Conservation (phyloP, 768 basidiomycete genomes). For the Crepidotus variabilis region DNA sequence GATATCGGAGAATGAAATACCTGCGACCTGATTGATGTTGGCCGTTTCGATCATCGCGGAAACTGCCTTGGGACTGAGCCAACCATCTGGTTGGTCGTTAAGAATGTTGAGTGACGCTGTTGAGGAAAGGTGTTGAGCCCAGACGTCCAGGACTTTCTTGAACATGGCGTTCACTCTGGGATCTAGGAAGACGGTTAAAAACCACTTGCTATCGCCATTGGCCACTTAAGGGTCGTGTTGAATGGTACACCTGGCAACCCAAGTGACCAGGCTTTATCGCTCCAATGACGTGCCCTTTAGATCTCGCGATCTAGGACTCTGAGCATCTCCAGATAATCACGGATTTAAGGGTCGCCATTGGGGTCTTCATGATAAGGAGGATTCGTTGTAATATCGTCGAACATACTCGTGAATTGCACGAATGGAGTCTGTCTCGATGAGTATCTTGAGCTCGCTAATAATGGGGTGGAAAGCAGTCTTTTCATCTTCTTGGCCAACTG, state of each 20-base stretch:
- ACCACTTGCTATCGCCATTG: constrained; percentile 32
- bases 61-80: constrained; percentile 33
- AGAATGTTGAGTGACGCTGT: constrained; percentile 40
- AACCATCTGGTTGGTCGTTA: constrained; percentile 31
- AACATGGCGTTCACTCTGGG: constrained; percentile 41
- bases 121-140: constrained; percentile 44
- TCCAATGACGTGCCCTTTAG: neutral
- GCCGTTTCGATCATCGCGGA: constrained; percentile 15
- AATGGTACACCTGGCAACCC: neutral
- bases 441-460: neutral
- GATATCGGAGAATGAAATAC: neutral
- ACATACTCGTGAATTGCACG: neutral
- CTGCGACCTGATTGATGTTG: neutral
- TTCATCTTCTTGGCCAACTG: no score
- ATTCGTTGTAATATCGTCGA: neutral
- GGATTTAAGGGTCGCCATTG: neutral
- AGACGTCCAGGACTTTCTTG: constrained; percentile 32
- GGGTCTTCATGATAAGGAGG: neutral
- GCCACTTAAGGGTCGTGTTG: constrained; percentile 4
- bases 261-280: neutral
- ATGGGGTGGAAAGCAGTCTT: neutral
- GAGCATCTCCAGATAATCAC: neutral
- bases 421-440: neutral
- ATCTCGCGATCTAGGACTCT: neutral
- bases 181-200: constrained; percentile 32